phyloP scores from a whole-genome alignment of 495 filamentous ascomycete genomes.

The Pyrenula aspistea region DNA sequence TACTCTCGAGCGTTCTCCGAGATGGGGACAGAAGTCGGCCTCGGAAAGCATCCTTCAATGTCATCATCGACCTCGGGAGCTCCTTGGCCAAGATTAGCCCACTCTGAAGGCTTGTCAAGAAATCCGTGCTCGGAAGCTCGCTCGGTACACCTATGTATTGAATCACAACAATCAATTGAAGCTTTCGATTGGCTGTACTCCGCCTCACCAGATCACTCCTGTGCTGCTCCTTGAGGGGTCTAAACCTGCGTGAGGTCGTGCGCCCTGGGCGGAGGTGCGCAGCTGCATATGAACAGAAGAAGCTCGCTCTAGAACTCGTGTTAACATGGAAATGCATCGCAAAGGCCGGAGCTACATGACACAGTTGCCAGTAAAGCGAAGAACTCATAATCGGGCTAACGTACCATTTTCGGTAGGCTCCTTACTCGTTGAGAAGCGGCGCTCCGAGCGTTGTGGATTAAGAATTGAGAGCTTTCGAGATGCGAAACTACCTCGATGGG shows the following conservation, averaged over 20 bases:
- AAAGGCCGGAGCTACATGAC: too few species aligned
- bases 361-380: too few species aligned
- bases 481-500: too few species aligned
- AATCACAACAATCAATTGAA: too few species aligned
- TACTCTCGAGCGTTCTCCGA: conserved; percentile 71
- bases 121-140: conserved; percentile 70
- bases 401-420: conserved; percentile 31
- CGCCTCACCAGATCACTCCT: conserved; percentile 66
- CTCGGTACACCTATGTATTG: conserved; percentile 36
- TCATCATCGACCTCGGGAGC: conserved; percentile 91
- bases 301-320: conserved; percentile 39
- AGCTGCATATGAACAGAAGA: conserved; percentile 81
- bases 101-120: conserved; percentile 64
- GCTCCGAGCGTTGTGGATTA: background rate
- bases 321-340: background rate
- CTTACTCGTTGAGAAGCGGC: conserved; percentile 25
- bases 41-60: conserved; percentile 77
- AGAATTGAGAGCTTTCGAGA: background rate
- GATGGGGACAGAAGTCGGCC: conserved; percentile 74
- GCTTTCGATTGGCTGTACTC: too few species aligned
- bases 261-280: conserved; percentile 74
- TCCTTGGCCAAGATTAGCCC: conserved; percentile 93
- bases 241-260: conserved; percentile 79
- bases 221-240: conserved; percentile 74
- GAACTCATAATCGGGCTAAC: too few species aligned